These are phyloP conservation scores for Penicillium canariense DNA, from an alignment of 495 filamentous ascomycete genomes.

Conservation along the genomic window DNA sequence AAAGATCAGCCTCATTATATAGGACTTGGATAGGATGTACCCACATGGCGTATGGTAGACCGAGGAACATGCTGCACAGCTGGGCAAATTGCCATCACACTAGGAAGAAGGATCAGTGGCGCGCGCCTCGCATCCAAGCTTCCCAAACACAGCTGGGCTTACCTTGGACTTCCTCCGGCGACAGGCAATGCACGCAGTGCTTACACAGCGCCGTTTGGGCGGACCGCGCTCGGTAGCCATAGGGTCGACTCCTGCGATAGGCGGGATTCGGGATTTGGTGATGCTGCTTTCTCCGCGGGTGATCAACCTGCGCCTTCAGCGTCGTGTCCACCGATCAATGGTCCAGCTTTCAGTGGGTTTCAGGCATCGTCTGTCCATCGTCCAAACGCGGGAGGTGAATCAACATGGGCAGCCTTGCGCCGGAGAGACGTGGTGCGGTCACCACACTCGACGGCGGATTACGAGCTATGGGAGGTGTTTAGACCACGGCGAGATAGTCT, in stretches of 20 bases:
- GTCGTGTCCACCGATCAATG: conserved; percentile 34
- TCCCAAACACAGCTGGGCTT: conserved; percentile 4
- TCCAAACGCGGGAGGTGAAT: neutral
- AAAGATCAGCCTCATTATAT: neutral
- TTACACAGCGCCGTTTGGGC: conserved; percentile 83
- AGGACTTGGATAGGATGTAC: neutral
- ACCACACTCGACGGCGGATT: neutral
- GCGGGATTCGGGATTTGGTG: conserved; percentile 10
- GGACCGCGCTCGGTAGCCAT: conserved; percentile 36
- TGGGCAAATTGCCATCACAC: conserved; percentile 91
- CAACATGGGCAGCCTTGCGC: neutral
- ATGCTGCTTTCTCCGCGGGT: conserved; percentile 26
- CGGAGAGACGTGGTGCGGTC: neutral
- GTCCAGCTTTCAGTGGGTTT: conserved; percentile 14
- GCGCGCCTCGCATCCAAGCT: neutral
- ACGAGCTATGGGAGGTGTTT: neutral
- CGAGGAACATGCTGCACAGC: conserved; percentile 90
- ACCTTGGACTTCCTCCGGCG: conserved; percentile 87
- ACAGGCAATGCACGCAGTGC: conserved; percentile 90
- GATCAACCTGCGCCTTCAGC: conserved; percentile 21
- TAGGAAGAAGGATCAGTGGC: conserved; percentile 29
- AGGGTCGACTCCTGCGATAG: conserved; percentile 16
- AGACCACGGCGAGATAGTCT: neutral
- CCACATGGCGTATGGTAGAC: conserved; percentile 81
- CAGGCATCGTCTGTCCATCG: conserved; percentile 15